A percentile compares a stretch with the other conserved stretches of the same genome.
phyloP scores from a whole-genome alignment of 2,329 filamentous ascomycete genomes.

The Gaeumannomyces tritici region DNA sequence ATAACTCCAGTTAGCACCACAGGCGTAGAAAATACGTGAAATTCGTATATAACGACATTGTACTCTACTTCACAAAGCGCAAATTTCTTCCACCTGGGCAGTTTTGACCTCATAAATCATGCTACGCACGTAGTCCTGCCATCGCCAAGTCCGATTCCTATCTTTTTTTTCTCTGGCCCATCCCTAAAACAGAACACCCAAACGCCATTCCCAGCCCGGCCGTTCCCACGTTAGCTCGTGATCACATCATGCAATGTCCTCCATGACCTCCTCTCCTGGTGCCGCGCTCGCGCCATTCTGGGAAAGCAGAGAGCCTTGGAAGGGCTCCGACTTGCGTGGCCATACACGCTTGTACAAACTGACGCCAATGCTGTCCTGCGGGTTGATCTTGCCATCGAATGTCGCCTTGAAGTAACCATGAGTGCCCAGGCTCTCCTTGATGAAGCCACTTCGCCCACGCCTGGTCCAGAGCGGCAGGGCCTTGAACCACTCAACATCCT shows the following conservation, averaged over 20 bases:
- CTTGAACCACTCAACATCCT: constrained; percentile 97
- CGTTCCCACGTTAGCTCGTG: background rate
- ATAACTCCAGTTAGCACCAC: background rate
- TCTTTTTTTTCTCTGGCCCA: background rate
- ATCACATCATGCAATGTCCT: constrained; percentile 18
- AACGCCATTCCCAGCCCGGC: no score
- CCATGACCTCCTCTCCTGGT: constrained; percentile 11
- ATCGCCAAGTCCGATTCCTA: background rate
- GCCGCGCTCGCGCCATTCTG: constrained; percentile 5
- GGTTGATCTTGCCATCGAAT: constrained; percentile 93
- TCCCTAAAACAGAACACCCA: background rate
- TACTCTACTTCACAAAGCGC: constrained; percentile 2
- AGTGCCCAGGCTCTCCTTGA: constrained; percentile 91
- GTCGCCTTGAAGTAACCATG: constrained; percentile 99
- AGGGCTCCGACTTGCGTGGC: constrained; percentile 56
- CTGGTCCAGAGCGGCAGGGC: constrained; percentile 91
- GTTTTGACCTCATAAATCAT: background rate
- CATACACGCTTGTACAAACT: constrained; percentile 81
- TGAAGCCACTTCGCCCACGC: constrained; percentile 75
- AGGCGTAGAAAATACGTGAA: background rate
- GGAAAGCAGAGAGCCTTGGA: constrained; percentile 30
- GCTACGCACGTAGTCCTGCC: background rate
- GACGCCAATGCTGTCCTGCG: constrained; percentile 86
- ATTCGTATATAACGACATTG: background rate
- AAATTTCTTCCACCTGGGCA: background rate